phyloP scores from a whole-genome alignment of 164 flowering plant species.

The Amborella trichopoda region DNA sequence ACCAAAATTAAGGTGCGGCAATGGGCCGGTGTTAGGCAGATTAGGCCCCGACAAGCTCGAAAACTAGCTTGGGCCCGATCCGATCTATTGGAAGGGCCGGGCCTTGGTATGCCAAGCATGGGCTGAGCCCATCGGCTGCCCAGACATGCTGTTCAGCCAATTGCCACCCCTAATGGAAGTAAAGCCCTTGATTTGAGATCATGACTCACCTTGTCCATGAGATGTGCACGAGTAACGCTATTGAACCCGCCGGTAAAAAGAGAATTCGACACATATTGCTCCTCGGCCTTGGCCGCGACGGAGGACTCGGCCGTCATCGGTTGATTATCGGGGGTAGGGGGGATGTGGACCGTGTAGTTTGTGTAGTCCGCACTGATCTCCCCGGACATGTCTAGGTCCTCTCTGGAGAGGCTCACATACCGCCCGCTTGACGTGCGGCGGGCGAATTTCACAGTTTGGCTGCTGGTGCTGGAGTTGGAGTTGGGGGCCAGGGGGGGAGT shows the following conservation, averaged over 20 bases:
- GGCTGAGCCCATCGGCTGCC: too few relatives aligned
- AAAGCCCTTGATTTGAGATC: too few relatives aligned
- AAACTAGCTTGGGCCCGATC: too few relatives aligned
- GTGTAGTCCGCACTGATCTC: conserved; percentile 52
- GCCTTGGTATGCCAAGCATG: too few relatives aligned
- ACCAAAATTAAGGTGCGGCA: too few relatives aligned
- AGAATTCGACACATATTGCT: conserved; percentile 63
- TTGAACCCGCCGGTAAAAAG: conserved; percentile 65
- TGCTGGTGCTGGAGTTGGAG: conserved; percentile 8
- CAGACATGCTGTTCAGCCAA: too few relatives aligned
- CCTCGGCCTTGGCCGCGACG: conserved; percentile 58
- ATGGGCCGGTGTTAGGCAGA: too few relatives aligned
- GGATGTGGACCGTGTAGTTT: conserved; percentile 71
- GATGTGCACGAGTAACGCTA: conserved; percentile 39
- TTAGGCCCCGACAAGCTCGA: too few relatives aligned
- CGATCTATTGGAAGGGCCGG: too few relatives aligned
- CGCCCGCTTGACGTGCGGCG: conserved; percentile 61
- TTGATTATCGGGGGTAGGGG: conserved; percentile 68
- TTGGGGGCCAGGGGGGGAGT: not conserved
- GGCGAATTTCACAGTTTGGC: conserved; percentile 52
- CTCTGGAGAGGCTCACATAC: conserved; percentile 50
- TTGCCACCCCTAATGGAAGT: too few relatives aligned
- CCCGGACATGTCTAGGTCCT: conserved; percentile 60
- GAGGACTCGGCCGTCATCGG: conserved; percentile 41
- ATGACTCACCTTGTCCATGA: conserved; percentile 21